These are phyloP conservation scores for Puccinia triticina DNA, from an alignment of 1,284 basidiomycete species.

Conservation along the genomic window DNA sequence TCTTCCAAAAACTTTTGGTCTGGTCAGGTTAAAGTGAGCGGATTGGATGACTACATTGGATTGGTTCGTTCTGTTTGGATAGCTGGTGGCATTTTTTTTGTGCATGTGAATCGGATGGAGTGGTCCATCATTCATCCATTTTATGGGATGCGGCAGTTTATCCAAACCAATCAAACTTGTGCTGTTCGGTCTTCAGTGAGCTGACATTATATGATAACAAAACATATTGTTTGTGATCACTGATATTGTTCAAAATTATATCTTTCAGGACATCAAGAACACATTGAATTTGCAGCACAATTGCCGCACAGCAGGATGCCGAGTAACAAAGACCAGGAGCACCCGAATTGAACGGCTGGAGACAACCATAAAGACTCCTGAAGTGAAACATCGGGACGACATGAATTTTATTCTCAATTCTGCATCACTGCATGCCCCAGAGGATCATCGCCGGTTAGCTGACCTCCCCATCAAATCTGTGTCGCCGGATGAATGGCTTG, in stretches of 20 bases:
- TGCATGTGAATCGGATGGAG: not conserved
- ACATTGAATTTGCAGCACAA: slow-evolving; percentile 14
- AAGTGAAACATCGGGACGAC: not conserved
- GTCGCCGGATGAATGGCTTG: not conserved
- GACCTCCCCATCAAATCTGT: not conserved
- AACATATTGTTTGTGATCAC: no score
- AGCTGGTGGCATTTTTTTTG: not conserved
- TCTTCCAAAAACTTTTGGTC: not conserved
- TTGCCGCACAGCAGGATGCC: not conserved
- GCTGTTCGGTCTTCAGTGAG: not conserved
- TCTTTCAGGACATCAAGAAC: not conserved
- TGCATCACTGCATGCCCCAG: slow-evolving; percentile 5
- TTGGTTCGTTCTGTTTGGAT: not conserved
- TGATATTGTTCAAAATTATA: no score
- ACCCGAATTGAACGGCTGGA: not conserved
- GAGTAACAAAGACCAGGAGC: not conserved
- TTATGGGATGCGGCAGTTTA: not conserved
- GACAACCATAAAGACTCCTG: slow-evolving; percentile 6
- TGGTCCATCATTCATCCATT: not conserved
- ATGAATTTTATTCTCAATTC: not conserved
- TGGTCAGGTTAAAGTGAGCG: not conserved
- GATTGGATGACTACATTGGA: slow-evolving; percentile 5
- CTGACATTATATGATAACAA: not conserved
- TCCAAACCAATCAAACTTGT: not conserved
- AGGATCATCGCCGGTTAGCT: not conserved